Evolutionary conservation across 2,329 filamentous ascomycete species (phyloP).

Genomic region (Diaporthe nobilis): DNA sequence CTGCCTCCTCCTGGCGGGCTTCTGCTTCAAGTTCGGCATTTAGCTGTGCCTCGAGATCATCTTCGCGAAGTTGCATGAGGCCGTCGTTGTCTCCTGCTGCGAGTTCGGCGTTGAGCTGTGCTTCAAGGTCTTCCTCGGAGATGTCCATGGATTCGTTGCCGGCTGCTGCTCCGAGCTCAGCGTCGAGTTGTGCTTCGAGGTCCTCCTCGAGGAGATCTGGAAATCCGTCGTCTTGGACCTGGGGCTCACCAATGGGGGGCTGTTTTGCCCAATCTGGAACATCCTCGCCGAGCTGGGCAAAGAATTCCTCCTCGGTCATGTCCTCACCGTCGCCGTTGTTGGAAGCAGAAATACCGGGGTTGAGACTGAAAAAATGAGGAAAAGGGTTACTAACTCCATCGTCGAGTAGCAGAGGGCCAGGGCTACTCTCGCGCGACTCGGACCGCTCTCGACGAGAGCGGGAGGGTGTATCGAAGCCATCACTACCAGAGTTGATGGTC

Average conservation of each 20-base stretch:
- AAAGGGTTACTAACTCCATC: constrained; percentile 3
- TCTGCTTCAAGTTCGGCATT: neutral
- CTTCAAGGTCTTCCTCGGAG: neutral
- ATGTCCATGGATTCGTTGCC: neutral
- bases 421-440: constrained; percentile 9
- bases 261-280: neutral
- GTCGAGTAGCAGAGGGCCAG: constrained; percentile 3
- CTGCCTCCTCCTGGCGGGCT: neutral
- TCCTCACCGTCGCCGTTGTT: neutral
- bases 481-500: constrained; percentile 10
- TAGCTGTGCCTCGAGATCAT: neutral
- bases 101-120: constrained; percentile 1
- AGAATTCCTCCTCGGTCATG: constrained; percentile 23
- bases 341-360: neutral
- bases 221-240: neutral
- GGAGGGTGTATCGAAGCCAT: neutral
- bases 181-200: neutral
- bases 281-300: neutral
- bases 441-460: neutral
- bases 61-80: neutral
- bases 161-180: neutral
- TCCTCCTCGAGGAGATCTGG: neutral
- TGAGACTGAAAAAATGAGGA: neutral
- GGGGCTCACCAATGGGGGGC: neutral
- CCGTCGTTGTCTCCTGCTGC: neutral